Evolutionary conservation across 2,329 filamentous ascomycete genomes (phyloP).

Genomic region (Arthrobotrys musiformis): DNA sequence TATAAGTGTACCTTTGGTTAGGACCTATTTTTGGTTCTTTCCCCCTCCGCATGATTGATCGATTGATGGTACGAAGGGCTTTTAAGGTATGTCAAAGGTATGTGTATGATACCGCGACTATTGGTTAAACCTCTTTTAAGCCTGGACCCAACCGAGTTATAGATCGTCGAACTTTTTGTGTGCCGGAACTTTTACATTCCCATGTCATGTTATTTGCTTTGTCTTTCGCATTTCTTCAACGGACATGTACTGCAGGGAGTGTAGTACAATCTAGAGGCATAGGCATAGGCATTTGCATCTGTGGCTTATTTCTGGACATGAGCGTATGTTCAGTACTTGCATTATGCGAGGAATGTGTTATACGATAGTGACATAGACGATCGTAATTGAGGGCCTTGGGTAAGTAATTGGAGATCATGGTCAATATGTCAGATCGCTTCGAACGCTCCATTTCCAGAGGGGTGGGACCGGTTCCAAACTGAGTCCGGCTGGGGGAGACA

Average conservation of each 20-base stretch:
- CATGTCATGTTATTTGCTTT: constrained; percentile 20
- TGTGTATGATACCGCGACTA: background rate
- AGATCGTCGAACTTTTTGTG: background rate
- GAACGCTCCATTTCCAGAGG: too few species aligned
- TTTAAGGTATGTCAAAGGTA: constrained; percentile 8
- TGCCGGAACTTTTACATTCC: background rate
- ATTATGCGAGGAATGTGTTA: constrained; percentile 51
- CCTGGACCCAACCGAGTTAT: constrained; percentile 1
- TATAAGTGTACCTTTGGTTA: constrained; percentile 43
- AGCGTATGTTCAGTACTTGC: constrained; percentile 7
- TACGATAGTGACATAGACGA: constrained; percentile 33
- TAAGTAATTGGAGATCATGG: background rate
- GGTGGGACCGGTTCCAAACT: too few species aligned
- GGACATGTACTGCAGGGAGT: background rate
- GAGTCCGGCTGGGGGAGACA: too few species aligned
- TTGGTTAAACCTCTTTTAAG: background rate
- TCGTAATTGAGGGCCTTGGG: background rate
- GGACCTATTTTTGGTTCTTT: constrained; percentile 38
- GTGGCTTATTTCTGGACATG: constrained; percentile 18
- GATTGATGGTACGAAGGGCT: constrained; percentile 27
- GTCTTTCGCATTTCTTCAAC: constrained; percentile 12
- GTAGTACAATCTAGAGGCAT: background rate
- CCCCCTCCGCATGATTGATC: constrained; percentile 25
- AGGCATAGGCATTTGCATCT: constrained; percentile 2
- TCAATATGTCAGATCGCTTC: constrained; percentile 8